These are phyloP conservation scores for Neurospora sp. DNA, from an alignment of 495 filamentous ascomycete species.

Conservation along the genomic window DNA sequence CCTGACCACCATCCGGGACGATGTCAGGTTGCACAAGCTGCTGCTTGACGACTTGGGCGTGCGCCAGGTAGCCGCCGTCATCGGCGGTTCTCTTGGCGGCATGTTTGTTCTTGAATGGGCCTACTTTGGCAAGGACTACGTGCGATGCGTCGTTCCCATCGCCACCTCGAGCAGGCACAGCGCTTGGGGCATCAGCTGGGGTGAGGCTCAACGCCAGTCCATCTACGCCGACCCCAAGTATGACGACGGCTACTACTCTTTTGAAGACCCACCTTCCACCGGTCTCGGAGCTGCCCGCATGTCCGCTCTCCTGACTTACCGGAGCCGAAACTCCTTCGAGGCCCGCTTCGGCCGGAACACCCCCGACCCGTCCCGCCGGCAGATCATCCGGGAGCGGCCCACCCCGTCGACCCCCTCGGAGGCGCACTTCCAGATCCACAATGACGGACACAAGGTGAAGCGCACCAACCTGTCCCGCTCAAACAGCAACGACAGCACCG, in stretches of 20 bases:
- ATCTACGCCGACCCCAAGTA: slow-evolving; percentile 99
- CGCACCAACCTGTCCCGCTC: slow-evolving; percentile 28
- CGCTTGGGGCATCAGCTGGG: slow-evolving; percentile 99
- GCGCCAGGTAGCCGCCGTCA: slow-evolving; percentile 72
- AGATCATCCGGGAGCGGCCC: slow-evolving; percentile 62
- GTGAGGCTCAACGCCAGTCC: slow-evolving; percentile 92
- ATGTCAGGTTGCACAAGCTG: slow-evolving; percentile 89
- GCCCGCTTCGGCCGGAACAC: slow-evolving; percentile 87
- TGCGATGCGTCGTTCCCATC: slow-evolving; percentile 83
- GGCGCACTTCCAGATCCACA: slow-evolving; percentile 89
- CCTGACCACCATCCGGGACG: slow-evolving; percentile 86
- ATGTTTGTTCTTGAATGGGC: slow-evolving; percentile 97
- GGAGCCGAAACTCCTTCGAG: slow-evolving; percentile 94
- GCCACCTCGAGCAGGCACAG: slow-evolving; percentile 91
- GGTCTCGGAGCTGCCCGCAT: slow-evolving; percentile 93
- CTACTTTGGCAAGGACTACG: slow-evolving; percentile 91
- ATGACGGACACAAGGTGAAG: slow-evolving; percentile 73
- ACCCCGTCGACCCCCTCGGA: slow-evolving; percentile 57
- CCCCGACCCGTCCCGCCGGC: slow-evolving; percentile 69
- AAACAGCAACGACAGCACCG: slow-evolving; percentile 7
- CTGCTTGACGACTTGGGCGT: slow-evolving; percentile 86
- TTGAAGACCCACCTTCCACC: slow-evolving; percentile 69
- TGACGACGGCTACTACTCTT: slow-evolving; percentile 87
- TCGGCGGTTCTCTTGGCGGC: slow-evolving; percentile 97
- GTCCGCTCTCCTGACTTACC: slow-evolving; percentile 90